phyloP scores from a whole-genome alignment of 768 basidiomycete species.

The Tricholoma flavovirens region DNA sequence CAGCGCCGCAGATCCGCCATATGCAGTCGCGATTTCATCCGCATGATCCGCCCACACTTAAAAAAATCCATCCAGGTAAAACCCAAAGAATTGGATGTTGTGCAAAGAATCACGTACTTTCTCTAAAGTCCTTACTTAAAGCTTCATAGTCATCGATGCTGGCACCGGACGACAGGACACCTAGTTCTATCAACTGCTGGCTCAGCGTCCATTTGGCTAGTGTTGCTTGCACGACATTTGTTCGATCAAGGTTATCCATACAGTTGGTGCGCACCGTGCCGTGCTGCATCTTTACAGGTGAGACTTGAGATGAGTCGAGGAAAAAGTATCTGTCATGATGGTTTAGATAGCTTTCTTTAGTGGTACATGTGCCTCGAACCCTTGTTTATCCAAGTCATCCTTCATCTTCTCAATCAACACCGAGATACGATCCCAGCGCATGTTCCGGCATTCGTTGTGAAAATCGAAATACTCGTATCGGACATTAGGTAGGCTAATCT shows the following conservation, averaged over 20 bases:
- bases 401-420: conserved; percentile 73
- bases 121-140: conserved; percentile 79
- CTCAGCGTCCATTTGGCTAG: conserved; percentile 83
- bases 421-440: conserved; percentile 92
- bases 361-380: conserved; percentile 36
- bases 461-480: conserved; percentile 97
- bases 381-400: conserved; percentile 61
- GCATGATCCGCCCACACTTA: conserved; percentile 98
- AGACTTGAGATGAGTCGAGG: conserved; percentile 40
- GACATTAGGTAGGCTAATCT: conserved; percentile 63
- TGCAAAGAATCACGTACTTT: conserved; percentile 52
- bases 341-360: not conserved
- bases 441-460: conserved; percentile 88
- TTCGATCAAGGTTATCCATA: conserved; percentile 96
- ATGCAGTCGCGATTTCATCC: conserved; percentile 83
- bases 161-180: conserved; percentile 65
- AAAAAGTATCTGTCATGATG: conserved; percentile 67
- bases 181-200: conserved; percentile 66
- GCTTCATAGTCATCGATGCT: conserved; percentile 77
- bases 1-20: conserved; percentile 91
- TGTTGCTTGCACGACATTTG: conserved; percentile 93
- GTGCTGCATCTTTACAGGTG: conserved; percentile 54
- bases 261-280: conserved; percentile 92
- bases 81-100: not conserved
- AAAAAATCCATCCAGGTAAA: conserved; percentile 7